Base-by-base conservation (phyloP, 2,329 filamentous ascomycete genomes). In the Colletotrichum sp. region DNA sequence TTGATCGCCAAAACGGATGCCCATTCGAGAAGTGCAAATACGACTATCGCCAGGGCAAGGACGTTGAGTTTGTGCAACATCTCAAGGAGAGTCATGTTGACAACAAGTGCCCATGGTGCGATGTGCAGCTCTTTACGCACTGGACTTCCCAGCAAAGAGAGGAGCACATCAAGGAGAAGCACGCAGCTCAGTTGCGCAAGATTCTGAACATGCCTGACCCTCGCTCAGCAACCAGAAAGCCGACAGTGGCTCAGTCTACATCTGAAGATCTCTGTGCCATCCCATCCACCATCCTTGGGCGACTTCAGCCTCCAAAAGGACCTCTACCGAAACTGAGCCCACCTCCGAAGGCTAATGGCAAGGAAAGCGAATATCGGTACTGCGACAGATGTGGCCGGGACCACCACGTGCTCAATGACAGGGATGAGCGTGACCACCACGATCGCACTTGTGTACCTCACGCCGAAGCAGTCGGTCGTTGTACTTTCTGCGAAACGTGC, bases 1-100 rank as follows among this genome's bases (percentile, higher is more conserved):
- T 88, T 3, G 80, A 82, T 65, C 83, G 87, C 12, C 80, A 78
- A 2, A 76, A 80, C 26, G 79, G 79, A n/a, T 90, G 87, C 59
- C 85, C 85, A 0, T 87, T 85, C 59, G 44, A 78, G 5, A 81
- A 79, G 30, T 89, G 88, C 71, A 63, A 79, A 1, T 83, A 81
- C n/a, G 79, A 78, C 16, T 86, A 84, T 73, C 78, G 81, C 6
- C 77, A 81, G 5, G 76, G 79, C 18, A 80, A 87, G 5, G 59
- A 77, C 2, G 76, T 78, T 4, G 79, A 77, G 4, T 81, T 88
- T n/a, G 78, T 83, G 16, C 71, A 72, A 8, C 88, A 90, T 68
- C 48, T 87, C 6, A 64, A 77, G 30, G 76, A 81, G n/a, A 78
- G 73, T 1, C 88, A 89, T 65, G 57, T 77, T n/a, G 76, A 77